Evolutionary conservation across 352 stramenopile genomes (phyloP).

Genomic region (Phytopythium kandeliae): DNA sequence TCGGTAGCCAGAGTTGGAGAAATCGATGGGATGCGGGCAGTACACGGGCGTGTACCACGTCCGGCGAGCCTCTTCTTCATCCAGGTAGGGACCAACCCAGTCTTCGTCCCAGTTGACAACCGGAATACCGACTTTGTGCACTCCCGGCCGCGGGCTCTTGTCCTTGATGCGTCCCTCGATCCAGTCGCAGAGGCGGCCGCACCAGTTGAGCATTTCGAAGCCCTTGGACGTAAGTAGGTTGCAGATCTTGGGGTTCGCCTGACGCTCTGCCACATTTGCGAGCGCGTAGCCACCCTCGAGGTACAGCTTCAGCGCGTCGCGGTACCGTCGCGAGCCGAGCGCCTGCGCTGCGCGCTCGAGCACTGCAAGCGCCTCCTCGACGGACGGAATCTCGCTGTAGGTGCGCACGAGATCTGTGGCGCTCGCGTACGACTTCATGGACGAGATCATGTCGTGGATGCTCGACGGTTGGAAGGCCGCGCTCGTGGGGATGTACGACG

Average conservation of each 20-base stretch:
- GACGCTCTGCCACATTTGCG: constrained; percentile 71
- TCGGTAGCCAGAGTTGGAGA: constrained; percentile 72
- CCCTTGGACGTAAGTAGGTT: constrained; percentile 84
- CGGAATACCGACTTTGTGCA: constrained; percentile 77
- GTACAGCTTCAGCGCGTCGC: constrained; percentile 77
- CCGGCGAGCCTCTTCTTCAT: constrained; percentile 68
- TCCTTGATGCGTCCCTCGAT: constrained; percentile 79
- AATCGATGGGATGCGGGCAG: constrained; percentile 58
- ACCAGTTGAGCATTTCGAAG: constrained; percentile 86
- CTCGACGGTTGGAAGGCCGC: constrained; percentile 48
- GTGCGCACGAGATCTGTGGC: constrained; percentile 68
- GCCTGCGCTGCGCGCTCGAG: constrained; percentile 64
- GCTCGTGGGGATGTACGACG: constrained; percentile 67
- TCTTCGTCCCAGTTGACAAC: constrained; percentile 66
- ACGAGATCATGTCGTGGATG: constrained; percentile 72
- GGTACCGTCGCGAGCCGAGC: constrained; percentile 57
- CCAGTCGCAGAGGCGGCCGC: constrained; percentile 69
- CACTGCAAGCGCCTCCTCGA: constrained; percentile 72
- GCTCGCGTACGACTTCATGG: constrained; percentile 72
- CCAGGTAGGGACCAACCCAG: constrained; percentile 61
- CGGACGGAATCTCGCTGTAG: constrained; percentile 65
- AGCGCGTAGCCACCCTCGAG: constrained; percentile 82
- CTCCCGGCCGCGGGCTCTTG: constrained; percentile 62
- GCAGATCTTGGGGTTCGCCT: constrained; percentile 78
- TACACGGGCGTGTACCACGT: constrained; percentile 84